Percentiles rank a stretch among this genome's conserved stretches.
Evolutionary conservation across 1,284 basidiomycete species (phyloP).

Genomic region (Porodaedalea pini): DNA sequence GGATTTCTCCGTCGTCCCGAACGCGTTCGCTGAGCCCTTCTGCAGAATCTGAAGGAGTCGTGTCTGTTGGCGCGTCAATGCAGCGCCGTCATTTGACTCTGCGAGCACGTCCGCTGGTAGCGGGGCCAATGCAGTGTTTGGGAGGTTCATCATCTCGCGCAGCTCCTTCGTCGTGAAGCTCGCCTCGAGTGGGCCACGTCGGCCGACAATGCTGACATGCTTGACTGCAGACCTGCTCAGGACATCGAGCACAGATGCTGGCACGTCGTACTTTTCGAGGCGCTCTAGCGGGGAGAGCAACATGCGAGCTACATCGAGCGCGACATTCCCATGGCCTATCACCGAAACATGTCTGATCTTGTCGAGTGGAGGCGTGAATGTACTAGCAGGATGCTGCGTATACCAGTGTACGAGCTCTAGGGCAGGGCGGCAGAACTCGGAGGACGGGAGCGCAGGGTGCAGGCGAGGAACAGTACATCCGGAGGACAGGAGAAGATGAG

Average conservation of each 20-base stretch:
- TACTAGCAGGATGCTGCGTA: slow-evolving; percentile 80
- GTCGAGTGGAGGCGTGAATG: slow-evolving; percentile 58
- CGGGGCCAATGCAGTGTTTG: slow-evolving; percentile 66
- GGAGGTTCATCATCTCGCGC: slow-evolving; percentile 82
- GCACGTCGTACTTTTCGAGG: slow-evolving; percentile 79
- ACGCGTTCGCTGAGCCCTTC: slow-evolving; percentile 58
- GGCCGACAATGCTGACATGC: slow-evolving; percentile 80
- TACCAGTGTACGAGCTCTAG: slow-evolving; percentile 96
- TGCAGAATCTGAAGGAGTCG: slow-evolving; percentile 64
- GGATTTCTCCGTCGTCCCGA: slow-evolving; percentile 51
- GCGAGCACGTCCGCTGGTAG: slow-evolving; percentile 45
- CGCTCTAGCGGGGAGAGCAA: slow-evolving; percentile 67
- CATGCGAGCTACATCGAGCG: slow-evolving; percentile 90
- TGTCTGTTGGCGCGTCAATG: slow-evolving; percentile 52
- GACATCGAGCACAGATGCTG: slow-evolving; percentile 68
- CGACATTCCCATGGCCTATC: slow-evolving; percentile 96
- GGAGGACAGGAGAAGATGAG: slow-evolving; percentile 78
- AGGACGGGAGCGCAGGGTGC: slow-evolving; percentile 52
- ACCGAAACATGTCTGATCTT: slow-evolving; percentile 71
- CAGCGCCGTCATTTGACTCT: not conserved
- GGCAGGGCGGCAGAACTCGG: slow-evolving; percentile 66
- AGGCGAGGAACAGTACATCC: slow-evolving; percentile 67
- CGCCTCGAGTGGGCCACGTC: slow-evolving; percentile 86
- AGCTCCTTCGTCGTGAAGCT: slow-evolving; percentile 96
- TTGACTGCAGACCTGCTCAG: slow-evolving; percentile 63